Base-by-base conservation (phyloP, 306 rosid genomes). In the Betula pendula region DNA sequence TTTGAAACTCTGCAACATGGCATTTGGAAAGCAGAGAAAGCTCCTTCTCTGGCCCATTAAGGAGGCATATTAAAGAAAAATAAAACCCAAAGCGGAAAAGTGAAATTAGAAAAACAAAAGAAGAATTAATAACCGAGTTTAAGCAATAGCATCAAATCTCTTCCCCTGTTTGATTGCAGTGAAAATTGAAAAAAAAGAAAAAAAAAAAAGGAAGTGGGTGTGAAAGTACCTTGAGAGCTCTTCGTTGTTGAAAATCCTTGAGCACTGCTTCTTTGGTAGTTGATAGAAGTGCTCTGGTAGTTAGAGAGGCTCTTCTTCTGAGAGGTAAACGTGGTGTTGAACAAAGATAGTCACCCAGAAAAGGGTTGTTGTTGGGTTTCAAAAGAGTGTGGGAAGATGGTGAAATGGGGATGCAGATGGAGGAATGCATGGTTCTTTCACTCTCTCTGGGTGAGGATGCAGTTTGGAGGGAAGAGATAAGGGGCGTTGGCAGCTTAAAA, bases 181-280 rank as follows among this genome's bases (percentile, higher is more conserved):
- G 59, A 19, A 20, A 52, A 19, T 19, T 0, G 19, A 19, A 49
- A 49, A 49, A 4, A 49, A 15, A 3, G 4, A 15, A 49, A 13
- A 3, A 15, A 15, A 49, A 13, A 0, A 49, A 4, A 15, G 16
- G 31, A 75, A 66, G 35, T 43, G 77, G 58, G 43, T 43, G 59
- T 77, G 40, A 35, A 22, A 70, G 72, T 73, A 94, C 98, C 95
- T 94, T 94, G 82, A 94, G 95, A 71, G 98, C 95, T 71, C 77
- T 86, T 68, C 87, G 80, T 43, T 94, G 83, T 13, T 84, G 88
- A 74, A 94, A 92, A 24, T 85, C 92, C 77, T 87, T 89, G 79
- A 94, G 74, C 65, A 92, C 92, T 49, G 77, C 47, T 71, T 90
- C 87, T 78, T 88, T 90, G 24, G 90, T 33, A 9, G 90, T 83